phyloP scores from a whole-genome alignment of 2,329 filamentous ascomycete genomes.

The Claviceps humidiphila region DNA sequence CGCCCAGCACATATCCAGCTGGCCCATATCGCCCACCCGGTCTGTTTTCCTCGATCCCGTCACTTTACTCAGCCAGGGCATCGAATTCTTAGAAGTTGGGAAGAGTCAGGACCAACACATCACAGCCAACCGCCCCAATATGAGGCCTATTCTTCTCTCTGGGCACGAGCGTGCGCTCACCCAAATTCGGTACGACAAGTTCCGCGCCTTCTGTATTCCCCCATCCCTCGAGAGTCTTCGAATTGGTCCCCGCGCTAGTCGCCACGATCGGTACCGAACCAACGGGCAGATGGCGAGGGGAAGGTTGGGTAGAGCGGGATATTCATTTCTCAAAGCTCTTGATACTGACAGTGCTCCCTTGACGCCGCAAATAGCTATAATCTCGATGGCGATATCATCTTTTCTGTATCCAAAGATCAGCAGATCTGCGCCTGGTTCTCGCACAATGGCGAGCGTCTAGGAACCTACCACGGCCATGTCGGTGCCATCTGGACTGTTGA shows the following conservation, averaged over 20 bases:
- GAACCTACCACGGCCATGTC: slow-evolving; percentile 92
- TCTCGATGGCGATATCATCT: slow-evolving; percentile 90
- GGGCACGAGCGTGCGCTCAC: slow-evolving; percentile 95
- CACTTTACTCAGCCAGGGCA: slow-evolving; percentile 1
- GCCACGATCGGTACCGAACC: background rate
- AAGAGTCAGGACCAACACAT: slow-evolving; percentile 3
- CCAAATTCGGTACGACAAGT: slow-evolving; percentile 62
- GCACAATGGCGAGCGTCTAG: slow-evolving; percentile 94
- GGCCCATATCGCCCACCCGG: slow-evolving; percentile 12
- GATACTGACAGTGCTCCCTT: slow-evolving; percentile 1
- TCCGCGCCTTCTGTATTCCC: background rate
- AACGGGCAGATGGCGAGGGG: background rate
- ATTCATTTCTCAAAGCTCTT: background rate
- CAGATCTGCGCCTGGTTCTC: slow-evolving; percentile 94
- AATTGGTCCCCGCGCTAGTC: background rate
- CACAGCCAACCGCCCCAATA: slow-evolving; percentile 37
- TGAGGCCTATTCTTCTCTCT: slow-evolving; percentile 93
- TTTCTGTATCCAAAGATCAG: slow-evolving; percentile 93
- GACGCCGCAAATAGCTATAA: slow-evolving; percentile 50
- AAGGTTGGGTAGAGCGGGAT: background rate
- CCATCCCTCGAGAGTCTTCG: background rate
- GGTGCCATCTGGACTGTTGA: slow-evolving; percentile 99
- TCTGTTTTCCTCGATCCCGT: slow-evolving; percentile 11
- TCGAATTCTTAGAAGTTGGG: background rate
- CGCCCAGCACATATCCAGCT: slow-evolving; percentile 5